Base-by-base conservation (phyloP, 768 basidiomycete genomes). In the Tremella mesenterica region DNA sequence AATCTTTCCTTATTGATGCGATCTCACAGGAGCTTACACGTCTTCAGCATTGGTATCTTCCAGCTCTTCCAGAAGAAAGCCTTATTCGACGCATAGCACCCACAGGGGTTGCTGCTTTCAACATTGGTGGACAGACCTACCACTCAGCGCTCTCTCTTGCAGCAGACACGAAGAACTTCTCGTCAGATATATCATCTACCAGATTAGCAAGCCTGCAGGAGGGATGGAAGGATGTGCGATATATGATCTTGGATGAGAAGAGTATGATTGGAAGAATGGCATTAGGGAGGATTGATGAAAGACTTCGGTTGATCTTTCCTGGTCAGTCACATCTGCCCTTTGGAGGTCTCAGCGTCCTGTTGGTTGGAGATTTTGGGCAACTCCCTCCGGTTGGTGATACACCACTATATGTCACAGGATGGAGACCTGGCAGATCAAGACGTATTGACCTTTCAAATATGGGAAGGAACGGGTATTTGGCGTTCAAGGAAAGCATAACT, bases 71-170 rank as follows among this genome's bases (percentile, higher is more conserved):
- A 5, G 8, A 14, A 8, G 38, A 5, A 23, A 13, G n/a, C 49
- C 3, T 51, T 23, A 8, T 43, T 3, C 49, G 49, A 2, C 49
- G 49, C 21, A 21, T 51, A 26, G 33, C 49, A 10, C 49, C 49
- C 13, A 51, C 49, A 6, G 49, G 49, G n/a, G 49, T 51, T 6
- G 49, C 49, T 6, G 49, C 49, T 18, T 51, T 51, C 49, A 51
- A 51, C 33, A 51, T 51, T 27, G 25, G 12, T 25, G 49, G 33
- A 4, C n/a, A 51, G 21, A 51, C 49, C 38, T 51, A 43, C 18
- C 49, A 51, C 34, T 38, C 49, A 4, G 49, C 49, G 3, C 49
- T 51, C 18, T 12, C 5, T 14, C 10, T 51, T 7, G 2, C 5
- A 3, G 4, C 13, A 3, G 13, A 45, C 3, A 29, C 20, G 25